These are phyloP conservation scores for Podospora anserina DNA, from an alignment of 495 filamentous ascomycete genomes.

Conservation along the genomic window DNA sequence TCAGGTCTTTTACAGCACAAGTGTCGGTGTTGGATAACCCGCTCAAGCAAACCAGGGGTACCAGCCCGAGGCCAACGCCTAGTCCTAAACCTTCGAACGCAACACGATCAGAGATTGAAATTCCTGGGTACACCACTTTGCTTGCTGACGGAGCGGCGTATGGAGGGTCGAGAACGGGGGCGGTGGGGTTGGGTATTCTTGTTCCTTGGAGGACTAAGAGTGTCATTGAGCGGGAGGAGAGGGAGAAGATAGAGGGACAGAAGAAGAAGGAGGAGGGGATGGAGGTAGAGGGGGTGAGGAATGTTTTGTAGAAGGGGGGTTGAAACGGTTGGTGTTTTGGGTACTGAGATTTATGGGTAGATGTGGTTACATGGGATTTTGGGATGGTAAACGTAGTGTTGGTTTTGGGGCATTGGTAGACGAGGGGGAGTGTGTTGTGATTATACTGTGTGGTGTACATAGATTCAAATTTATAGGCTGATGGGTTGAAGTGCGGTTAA, in stretches of 20 bases:
- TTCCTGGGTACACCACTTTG: neutral
- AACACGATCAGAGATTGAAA: neutral
- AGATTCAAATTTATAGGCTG: neutral
- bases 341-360: neutral
- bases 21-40: neutral
- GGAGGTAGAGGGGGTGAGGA: slow-evolving; percentile 3
- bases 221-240: neutral
- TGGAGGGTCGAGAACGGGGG: neutral
- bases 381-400: neutral
- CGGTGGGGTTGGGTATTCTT: neutral
- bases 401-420: no score
- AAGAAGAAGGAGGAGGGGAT: neutral
- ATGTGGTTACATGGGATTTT: neutral
- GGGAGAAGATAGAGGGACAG: neutral
- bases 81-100: neutral
- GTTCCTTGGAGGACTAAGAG: neutral
- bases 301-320: slow-evolving; percentile 1
- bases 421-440: no score
- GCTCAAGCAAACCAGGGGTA: neutral
- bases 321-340: neutral
- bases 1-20: neutral
- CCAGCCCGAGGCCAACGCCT: neutral
- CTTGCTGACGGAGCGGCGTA: neutral
- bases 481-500: neutral
- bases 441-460: no score